These are phyloP conservation scores for Exophiala mesophila DNA, from an alignment of 2,329 filamentous ascomycete species.

Conservation along the genomic window DNA sequence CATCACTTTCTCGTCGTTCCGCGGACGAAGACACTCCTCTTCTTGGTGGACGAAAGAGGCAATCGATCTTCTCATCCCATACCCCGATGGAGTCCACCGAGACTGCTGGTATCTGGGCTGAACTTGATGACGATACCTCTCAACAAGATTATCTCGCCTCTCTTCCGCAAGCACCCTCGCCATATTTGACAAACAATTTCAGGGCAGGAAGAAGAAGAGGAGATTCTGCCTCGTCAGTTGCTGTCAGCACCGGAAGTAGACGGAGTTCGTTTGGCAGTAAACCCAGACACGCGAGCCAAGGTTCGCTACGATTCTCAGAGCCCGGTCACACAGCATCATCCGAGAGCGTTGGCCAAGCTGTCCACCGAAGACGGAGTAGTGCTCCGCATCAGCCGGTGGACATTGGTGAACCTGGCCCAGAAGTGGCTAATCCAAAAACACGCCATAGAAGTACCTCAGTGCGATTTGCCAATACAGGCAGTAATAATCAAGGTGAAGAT, in stretches of 20 bases:
- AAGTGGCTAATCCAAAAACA: background rate
- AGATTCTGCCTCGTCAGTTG: conserved; percentile 20
- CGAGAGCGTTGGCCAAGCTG: background rate
- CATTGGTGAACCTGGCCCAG: background rate
- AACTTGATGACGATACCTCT: conserved; percentile 68
- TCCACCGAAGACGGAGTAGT: conserved; percentile 11
- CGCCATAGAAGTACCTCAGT: conserved; percentile 13
- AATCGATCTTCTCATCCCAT: conserved; percentile 30
- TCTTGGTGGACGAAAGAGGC: conserved; percentile 9
- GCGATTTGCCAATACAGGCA: conserved; percentile 12
- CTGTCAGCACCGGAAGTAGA: conserved; percentile 13
- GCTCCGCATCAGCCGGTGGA: conserved; percentile 2
- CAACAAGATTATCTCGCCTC: conserved; percentile 36
- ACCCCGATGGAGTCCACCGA: conserved; percentile 42
- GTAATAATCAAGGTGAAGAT: background rate
- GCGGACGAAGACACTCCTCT: conserved; percentile 33
- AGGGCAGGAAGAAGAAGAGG: conserved; percentile 15
- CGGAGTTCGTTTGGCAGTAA: conserved; percentile 10
- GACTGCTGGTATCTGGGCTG: conserved; percentile 76
- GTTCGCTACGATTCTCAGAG: background rate
- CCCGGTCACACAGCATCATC: background rate
- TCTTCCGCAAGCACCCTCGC: conserved; percentile 20
- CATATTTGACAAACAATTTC: conserved; percentile 18
- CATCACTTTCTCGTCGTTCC: conserved; percentile 16
- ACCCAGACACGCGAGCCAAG: background rate